Evolutionary conservation across 139 green algal genomes (phyloP).

Genomic region (Chlamydomonas asymmetrica): DNA sequence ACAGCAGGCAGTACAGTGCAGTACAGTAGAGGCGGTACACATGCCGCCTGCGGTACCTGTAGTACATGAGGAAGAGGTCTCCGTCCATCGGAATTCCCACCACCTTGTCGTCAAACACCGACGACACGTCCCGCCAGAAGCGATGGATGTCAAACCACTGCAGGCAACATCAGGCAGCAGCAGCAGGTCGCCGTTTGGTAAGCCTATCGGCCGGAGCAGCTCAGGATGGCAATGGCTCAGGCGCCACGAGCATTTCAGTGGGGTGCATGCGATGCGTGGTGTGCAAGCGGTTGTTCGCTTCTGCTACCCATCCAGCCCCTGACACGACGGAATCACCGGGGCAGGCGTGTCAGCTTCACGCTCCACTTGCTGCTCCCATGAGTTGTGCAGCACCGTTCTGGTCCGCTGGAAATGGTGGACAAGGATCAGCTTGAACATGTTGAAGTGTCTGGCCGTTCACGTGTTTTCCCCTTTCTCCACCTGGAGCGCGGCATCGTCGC

Average conservation of each 20-base stretch:
- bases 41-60: slow-evolving; percentile 21
- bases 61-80: slow-evolving; percentile 27
- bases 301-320: neutral
- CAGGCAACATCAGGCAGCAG: neutral
- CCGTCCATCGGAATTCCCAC: slow-evolving; percentile 14
- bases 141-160: neutral
- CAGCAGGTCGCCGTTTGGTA: neutral
- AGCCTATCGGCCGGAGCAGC: neutral
- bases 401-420: neutral
- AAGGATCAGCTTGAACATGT: neutral
- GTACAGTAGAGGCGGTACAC: slow-evolving; percentile 9
- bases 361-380: too few relatives aligned
- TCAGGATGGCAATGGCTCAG: neutral
- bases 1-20: too few relatives aligned
- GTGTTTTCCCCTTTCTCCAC: neutral
- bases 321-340: too few relatives aligned
- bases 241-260: neutral
- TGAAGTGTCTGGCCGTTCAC: neutral
- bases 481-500: neutral
- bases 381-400: too few relatives aligned
- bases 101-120: slow-evolving; percentile 21
- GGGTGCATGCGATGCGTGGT: neutral
- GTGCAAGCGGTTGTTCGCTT: neutral
- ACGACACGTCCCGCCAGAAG: slow-evolving; percentile 10
- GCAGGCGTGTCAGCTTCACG: too few relatives aligned